These are phyloP conservation scores for Starmerella tilneyi DNA, from an alignment of 805 yeast genomes.

Conservation along the genomic window DNA sequence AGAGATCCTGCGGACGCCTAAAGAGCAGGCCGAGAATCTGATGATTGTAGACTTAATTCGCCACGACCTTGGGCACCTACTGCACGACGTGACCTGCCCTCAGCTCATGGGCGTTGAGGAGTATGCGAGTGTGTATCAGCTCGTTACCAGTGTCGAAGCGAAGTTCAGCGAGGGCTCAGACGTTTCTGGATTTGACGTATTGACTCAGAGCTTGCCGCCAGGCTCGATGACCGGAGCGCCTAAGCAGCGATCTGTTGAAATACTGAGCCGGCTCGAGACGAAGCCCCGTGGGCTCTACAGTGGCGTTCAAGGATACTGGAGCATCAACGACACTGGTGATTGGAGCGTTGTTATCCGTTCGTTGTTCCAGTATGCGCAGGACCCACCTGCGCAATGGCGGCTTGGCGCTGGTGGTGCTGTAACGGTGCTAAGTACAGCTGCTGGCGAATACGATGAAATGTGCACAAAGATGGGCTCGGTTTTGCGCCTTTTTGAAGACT, in stretches of 20 bases:
- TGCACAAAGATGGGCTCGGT: constrained; percentile 49
- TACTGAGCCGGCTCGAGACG: constrained; percentile 52
- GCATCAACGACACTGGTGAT: constrained; percentile 73
- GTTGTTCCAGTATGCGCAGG: constrained; percentile 41
- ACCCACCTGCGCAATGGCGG: constrained; percentile 45
- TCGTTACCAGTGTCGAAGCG: constrained; percentile 83
- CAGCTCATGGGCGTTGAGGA: constrained; percentile 88
- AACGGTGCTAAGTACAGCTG: constrained; percentile 72
- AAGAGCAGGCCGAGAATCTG: constrained; percentile 88
- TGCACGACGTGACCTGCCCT: constrained; percentile 56
- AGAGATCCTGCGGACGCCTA: constrained; percentile 61
- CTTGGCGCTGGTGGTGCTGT: constrained; percentile 99
- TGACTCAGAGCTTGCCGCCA: constrained; percentile 77
- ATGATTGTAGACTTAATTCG: constrained; percentile 96
- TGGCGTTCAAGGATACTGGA: constrained; percentile 95
- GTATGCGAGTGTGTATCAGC: constrained; percentile 78
- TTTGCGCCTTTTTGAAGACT: constrained; percentile 12
- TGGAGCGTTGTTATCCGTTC: constrained; percentile 95
- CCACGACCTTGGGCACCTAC: constrained; percentile 69
- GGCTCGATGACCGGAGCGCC: constrained; percentile 99
- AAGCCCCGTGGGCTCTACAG: constrained; percentile 74
- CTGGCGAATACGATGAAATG: constrained; percentile 92
- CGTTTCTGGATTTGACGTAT: constrained; percentile 65
- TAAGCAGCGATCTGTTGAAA: constrained; percentile 79
- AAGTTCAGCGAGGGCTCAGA: constrained; percentile 28